Percentiles rank a stretch among this genome's conserved stretches.
Conservation (phyloP, 2,329 filamentous ascomycete species). For the Trichocomaceae sp. region DNA sequence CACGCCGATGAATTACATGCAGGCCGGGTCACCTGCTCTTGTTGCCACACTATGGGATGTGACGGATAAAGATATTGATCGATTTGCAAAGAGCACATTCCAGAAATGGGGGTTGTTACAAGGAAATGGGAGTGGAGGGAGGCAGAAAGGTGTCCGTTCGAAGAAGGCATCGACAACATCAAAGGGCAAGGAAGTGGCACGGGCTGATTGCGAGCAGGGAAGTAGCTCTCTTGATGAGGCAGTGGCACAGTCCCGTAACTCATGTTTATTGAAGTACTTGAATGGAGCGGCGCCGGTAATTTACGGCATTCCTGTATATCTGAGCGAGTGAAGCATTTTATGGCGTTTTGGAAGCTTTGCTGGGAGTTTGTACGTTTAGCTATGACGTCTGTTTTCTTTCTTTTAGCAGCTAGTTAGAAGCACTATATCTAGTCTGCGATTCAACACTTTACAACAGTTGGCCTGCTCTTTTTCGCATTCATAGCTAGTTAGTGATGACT, state of each 20-base stretch:
- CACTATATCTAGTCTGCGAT: too few species aligned
- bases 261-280: conserved; percentile 82
- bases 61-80: conserved; percentile 94
- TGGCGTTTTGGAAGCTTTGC: neutral
- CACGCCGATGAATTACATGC: conserved; percentile 84
- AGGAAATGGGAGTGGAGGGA: conserved; percentile 28
- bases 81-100: conserved; percentile 72
- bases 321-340: conserved; percentile 35
- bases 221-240: conserved; percentile 67
- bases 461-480: neutral
- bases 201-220: conserved; percentile 19
- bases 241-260: conserved; percentile 64
- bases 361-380: neutral
- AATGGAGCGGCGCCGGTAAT: conserved; percentile 91
- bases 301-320: conserved; percentile 89
- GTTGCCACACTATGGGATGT: conserved; percentile 97
- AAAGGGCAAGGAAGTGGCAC: neutral
- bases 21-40: conserved; percentile 77
- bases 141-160: conserved; percentile 21
- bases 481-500: too few species aligned
- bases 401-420: neutral
- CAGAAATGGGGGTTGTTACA: conserved; percentile 76
- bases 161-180: conserved; percentile 8
- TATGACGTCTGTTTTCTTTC: neutral
- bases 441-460: neutral